Conservation (phyloP, 495 filamentous ascomycete species). For the Aspergillus nidulans region DNA sequence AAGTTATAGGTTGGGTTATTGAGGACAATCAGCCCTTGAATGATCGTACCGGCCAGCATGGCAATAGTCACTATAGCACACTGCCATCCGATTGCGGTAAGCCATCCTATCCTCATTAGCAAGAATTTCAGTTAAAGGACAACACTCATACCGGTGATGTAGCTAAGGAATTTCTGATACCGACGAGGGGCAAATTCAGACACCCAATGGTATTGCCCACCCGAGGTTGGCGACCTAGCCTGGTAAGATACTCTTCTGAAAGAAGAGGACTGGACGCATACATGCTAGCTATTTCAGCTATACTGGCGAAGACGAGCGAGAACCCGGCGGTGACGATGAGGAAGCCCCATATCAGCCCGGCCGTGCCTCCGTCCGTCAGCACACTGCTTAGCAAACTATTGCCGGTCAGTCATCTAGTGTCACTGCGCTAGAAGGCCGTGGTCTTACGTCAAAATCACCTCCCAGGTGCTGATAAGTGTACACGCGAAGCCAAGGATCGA, state of each 20-base stretch:
- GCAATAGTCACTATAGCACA: slow-evolving; percentile 48
- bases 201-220: slow-evolving; percentile 57
- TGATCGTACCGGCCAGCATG: slow-evolving; percentile 53
- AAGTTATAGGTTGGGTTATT: slow-evolving; percentile 42
- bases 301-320: slow-evolving; percentile 44
- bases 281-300: slow-evolving; percentile 58
- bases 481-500: slow-evolving; percentile 47
- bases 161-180: slow-evolving; percentile 56
- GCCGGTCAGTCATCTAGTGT: slow-evolving; percentile 8
- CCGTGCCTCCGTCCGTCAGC: slow-evolving; percentile 53
- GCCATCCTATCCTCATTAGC: slow-evolving; percentile 43
- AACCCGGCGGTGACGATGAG: slow-evolving; percentile 45
- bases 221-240: slow-evolving; percentile 43
- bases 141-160: slow-evolving; percentile 44
- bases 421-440: not conserved
- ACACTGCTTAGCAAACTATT: slow-evolving; percentile 37
- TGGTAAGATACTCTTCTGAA: not conserved
- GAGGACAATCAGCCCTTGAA: slow-evolving; percentile 56
- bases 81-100: slow-evolving; percentile 59
- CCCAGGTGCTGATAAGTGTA: slow-evolving; percentile 44
- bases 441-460: slow-evolving; percentile 41
- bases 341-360: slow-evolving; percentile 54
- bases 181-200: slow-evolving; percentile 52
- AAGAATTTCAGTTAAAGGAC: not conserved
- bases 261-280: slow-evolving; percentile 17